These are phyloP conservation scores for Ochetophila trinervis DNA, from an alignment of 306 rosid genomes.

Conservation along the genomic window DNA sequence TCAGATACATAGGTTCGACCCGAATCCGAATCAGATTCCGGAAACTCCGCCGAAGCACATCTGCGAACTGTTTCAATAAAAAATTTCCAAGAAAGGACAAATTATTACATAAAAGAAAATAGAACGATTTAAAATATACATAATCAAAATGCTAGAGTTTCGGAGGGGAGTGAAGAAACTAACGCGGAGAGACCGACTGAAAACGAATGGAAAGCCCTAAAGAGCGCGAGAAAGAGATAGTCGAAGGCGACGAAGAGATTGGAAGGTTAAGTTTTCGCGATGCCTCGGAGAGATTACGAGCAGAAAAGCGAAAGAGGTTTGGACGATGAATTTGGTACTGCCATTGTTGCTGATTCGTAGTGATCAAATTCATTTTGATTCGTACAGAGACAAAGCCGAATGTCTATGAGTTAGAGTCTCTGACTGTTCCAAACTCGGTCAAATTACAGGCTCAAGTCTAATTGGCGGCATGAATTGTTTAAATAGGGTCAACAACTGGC, in stretches of 20 bases:
- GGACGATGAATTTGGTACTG: constrained; percentile 16
- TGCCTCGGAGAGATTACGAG: not conserved
- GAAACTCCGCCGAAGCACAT: constrained; percentile 27
- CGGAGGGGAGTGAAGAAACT: not conserved
- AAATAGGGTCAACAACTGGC: too few species aligned
- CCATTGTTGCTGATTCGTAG: not conserved
- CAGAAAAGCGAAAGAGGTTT: constrained; percentile 9
- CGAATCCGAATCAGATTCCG: constrained; percentile 39
- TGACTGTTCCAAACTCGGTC: too few species aligned
- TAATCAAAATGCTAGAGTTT: not conserved
- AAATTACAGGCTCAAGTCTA: too few species aligned
- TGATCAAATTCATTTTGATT: constrained; percentile 16
- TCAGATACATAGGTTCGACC: constrained; percentile 23
- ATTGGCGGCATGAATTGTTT: too few species aligned
- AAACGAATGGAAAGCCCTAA: constrained; percentile 11
- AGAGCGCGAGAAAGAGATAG: constrained; percentile 1
- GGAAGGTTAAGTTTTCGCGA: constrained; percentile 14
- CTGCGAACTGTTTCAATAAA: constrained; percentile 11
- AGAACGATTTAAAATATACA: not conserved
- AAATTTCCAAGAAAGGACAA: not conserved
- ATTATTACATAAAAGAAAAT: not conserved
- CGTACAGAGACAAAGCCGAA: too few species aligned
- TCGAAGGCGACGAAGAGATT: constrained; percentile 1
- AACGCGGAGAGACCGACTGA: constrained; percentile 11
- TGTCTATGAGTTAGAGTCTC: too few species aligned